Evolutionary conservation across 805 yeast species (phyloP).

Genomic region (Saccharomyces paradoxus): DNA sequence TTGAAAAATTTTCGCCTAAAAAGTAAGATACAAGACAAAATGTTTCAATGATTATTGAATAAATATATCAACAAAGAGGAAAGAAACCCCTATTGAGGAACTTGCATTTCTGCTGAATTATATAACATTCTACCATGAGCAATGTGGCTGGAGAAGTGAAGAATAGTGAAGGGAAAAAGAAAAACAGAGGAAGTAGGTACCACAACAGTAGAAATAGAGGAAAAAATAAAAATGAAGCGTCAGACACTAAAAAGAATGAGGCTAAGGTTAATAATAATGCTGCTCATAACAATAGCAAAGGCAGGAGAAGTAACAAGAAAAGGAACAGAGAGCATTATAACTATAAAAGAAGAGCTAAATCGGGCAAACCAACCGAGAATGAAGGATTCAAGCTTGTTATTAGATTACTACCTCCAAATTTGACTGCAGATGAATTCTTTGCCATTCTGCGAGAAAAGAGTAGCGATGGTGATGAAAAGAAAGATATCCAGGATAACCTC

Average conservation of each 20-base stretch:
- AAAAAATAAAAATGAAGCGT: background rate
- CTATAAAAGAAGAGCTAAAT: background rate
- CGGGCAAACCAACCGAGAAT: conserved; percentile 3
- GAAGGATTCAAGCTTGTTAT: conserved; percentile 28
- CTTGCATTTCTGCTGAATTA: background rate
- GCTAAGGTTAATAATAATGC: background rate
- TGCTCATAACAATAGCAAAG: background rate
- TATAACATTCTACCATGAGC: background rate
- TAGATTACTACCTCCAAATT: conserved; percentile 39
- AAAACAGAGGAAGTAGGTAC: background rate
- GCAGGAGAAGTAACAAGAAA: conserved; percentile 3
- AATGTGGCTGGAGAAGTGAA: background rate
- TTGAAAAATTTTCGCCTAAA: background rate
- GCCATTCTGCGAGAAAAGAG: conserved; percentile 13
- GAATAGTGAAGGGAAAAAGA: background rate
- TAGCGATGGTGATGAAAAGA: conserved; percentile 7
- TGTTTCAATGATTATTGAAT: background rate
- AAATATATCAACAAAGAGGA: background rate
- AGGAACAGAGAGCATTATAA: conserved; percentile 5
- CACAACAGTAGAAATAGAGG: background rate
- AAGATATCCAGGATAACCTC: conserved; percentile 19
- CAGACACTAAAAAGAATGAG: background rate
- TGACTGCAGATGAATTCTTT: conserved; percentile 30
- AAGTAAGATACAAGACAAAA: background rate
- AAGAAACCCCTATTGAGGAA: background rate